Percentiles rank a stretch among this genome's conserved stretches.
Conservation (phyloP, 2,329 filamentous ascomycete species). For the Verticillium nubilum region DNA sequence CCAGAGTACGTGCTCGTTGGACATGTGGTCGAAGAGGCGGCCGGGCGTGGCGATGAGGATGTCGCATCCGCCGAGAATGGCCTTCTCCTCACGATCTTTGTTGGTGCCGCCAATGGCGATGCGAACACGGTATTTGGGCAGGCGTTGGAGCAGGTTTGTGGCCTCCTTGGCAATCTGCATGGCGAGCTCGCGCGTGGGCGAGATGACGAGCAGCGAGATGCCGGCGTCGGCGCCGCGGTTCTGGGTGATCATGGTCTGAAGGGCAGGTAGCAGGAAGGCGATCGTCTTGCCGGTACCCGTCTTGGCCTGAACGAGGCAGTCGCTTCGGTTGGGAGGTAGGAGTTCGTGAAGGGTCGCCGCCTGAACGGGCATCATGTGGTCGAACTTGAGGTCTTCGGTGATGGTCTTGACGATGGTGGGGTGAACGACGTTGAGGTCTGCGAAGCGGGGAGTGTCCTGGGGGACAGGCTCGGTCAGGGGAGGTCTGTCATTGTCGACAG, state of each 20-base stretch:
- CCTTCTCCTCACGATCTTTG: slow-evolving; percentile 65
- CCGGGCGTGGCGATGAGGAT: slow-evolving; percentile 79
- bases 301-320: slow-evolving; percentile 73
- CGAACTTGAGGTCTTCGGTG: slow-evolving; percentile 41
- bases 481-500: slow-evolving; percentile 18
- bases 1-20: slow-evolving; percentile 63
- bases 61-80: slow-evolving; percentile 68
- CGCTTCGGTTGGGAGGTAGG: slow-evolving; percentile 36
- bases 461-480: slow-evolving; percentile 31
- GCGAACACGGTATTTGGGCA: slow-evolving; percentile 70
- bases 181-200: slow-evolving; percentile 66
- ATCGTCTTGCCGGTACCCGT: slow-evolving; percentile 86
- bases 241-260: slow-evolving; percentile 64
- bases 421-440: slow-evolving; percentile 40
- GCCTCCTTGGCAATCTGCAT: slow-evolving; percentile 69
- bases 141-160: slow-evolving; percentile 61
- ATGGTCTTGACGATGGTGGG: slow-evolving; percentile 42
- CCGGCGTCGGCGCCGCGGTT: slow-evolving; percentile 23
- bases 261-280: slow-evolving; percentile 76
- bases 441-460: slow-evolving; percentile 39
- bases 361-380: slow-evolving; percentile 51
- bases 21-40: slow-evolving; percentile 71
- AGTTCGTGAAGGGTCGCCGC: slow-evolving; percentile 44
- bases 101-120: slow-evolving; percentile 77
- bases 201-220: slow-evolving; percentile 60